Percentiles rank a stretch among this genome's conserved stretches.
These are phyloP conservation scores for Lentinula sp. DNA, from an alignment of 768 basidiomycete genomes.

Conservation along the genomic window DNA sequence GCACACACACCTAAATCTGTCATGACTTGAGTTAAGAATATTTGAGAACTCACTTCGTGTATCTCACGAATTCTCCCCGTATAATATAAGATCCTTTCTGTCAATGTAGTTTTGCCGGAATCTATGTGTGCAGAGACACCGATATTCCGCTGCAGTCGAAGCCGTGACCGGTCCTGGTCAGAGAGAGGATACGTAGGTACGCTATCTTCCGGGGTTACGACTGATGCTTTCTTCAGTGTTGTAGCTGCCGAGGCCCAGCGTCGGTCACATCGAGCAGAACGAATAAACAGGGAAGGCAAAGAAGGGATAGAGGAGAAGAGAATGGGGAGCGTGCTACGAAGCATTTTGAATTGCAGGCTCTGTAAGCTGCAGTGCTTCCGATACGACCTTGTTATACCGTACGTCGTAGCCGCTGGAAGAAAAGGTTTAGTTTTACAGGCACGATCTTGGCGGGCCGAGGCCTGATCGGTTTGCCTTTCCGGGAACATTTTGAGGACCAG, in stretches of 20 bases:
- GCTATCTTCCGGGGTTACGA: conserved; percentile 5
- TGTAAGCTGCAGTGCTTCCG: neutral
- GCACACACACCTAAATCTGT: conserved; percentile 13
- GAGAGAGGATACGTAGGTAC: conserved; percentile 43
- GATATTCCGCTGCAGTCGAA: conserved; percentile 85
- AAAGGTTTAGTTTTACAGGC: neutral
- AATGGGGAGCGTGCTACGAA: neutral
- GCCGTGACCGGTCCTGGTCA: conserved; percentile 57
- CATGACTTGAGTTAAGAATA: conserved; percentile 6
- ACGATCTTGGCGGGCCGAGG: no score
- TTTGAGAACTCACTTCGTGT: conserved; percentile 69
- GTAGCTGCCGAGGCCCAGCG: conserved; percentile 15
- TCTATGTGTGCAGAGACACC: conserved; percentile 95
- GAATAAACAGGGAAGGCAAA: neutral
- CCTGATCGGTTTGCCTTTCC: no score
- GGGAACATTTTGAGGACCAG: no score
- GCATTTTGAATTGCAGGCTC: neutral
- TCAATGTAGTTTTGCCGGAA: conserved; percentile 96
- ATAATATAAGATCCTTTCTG: conserved; percentile 93
- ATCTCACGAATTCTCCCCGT: conserved; percentile 94
- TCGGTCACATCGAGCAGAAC: conserved; percentile 3
- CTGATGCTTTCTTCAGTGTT: neutral
- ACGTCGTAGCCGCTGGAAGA: neutral
- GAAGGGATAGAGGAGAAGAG: neutral
- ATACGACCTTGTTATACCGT: neutral